A percentile compares a stretch with the other conserved stretches of the same genome.
Conservation (phyloP, 202 grass and related monocot genomes). For the Musa balbisiana region DNA sequence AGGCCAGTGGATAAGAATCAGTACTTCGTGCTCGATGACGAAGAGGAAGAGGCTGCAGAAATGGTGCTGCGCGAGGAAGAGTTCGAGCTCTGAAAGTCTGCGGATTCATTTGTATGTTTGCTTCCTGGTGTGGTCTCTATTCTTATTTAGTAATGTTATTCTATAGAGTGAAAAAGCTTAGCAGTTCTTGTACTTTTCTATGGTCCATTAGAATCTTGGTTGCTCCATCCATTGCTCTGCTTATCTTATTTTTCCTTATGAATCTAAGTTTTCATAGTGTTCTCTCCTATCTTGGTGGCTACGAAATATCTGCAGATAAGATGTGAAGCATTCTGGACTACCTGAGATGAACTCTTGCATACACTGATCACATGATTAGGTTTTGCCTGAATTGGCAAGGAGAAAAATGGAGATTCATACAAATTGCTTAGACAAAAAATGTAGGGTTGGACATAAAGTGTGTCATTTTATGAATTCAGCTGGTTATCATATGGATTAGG, state of each 20-base stretch:
- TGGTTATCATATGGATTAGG: too few relatives aligned
- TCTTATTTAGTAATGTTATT: not conserved
- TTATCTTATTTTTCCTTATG: not conserved
- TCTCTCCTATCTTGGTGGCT: too few relatives aligned
- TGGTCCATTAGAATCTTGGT: too few relatives aligned
- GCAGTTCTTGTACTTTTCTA: not conserved
- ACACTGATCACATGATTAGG: too few relatives aligned
- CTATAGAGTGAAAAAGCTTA: not conserved
- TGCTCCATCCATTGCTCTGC: not conserved
- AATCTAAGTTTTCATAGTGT: not conserved
- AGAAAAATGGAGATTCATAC: too few relatives aligned
- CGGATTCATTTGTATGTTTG: not conserved
- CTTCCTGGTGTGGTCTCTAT: not conserved
- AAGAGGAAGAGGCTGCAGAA: conserved; percentile 86
- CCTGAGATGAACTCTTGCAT: too few relatives aligned
- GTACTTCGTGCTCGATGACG: conserved; percentile 72
- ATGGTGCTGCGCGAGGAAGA: conserved; percentile 68
- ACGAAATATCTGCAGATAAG: too few relatives aligned
- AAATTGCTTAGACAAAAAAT: too few relatives aligned
- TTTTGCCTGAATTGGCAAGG: too few relatives aligned
- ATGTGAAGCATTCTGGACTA: too few relatives aligned
- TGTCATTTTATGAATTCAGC: too few relatives aligned
- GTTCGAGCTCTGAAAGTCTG: conserved; percentile 56
- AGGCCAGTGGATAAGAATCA: conserved; percentile 82
- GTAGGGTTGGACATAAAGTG: too few relatives aligned